phyloP scores from a whole-genome alignment of 345 rosid genomes.

The Noccaea bulbosa region DNA sequence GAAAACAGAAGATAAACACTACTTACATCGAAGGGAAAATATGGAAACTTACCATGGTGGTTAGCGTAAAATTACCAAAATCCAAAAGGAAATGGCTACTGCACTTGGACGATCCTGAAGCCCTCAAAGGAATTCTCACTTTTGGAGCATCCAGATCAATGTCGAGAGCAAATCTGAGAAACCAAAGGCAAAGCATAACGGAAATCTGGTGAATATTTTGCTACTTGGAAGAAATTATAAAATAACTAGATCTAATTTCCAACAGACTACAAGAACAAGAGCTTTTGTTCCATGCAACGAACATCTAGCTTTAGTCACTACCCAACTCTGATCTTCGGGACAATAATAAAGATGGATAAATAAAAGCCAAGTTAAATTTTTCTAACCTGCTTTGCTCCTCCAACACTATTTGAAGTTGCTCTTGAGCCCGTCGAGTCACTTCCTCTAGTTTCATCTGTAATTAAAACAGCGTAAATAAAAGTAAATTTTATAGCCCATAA shows the following conservation, averaged over 20 bases:
- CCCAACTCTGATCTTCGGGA: constrained; percentile 17
- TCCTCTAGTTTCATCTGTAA: constrained; percentile 85
- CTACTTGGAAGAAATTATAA: constrained; percentile 10
- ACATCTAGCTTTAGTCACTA: constrained; percentile 27
- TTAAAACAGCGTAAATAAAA: constrained; percentile 23
- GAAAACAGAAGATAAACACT: constrained; percentile 35
- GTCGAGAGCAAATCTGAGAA: constrained; percentile 90
- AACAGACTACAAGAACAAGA: constrained; percentile 20
- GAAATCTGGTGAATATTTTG: constrained; percentile 17
- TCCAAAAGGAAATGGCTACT: constrained; percentile 89
- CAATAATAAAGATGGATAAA: neutral
- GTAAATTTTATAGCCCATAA: constrained; percentile 5
- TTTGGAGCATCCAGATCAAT: constrained; percentile 99
- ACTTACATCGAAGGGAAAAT: constrained; percentile 35
- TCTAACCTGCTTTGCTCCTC: constrained; percentile 94
- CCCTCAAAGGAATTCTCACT: constrained; percentile 85
- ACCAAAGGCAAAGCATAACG: constrained; percentile 37
- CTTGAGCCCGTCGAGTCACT: constrained; percentile 97
- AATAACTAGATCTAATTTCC: constrained; percentile 17
- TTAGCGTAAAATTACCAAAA: constrained; percentile 93
- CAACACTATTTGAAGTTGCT: constrained; percentile 90
- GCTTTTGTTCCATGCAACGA: constrained; percentile 31
- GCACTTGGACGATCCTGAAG: constrained; percentile 62
- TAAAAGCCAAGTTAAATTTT: constrained; percentile 26
- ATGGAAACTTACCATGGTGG: constrained; percentile 66